Base-by-base conservation (phyloP, 2,329 filamentous ascomycete species). In the Ophiostoma triangulosporum region DNA sequence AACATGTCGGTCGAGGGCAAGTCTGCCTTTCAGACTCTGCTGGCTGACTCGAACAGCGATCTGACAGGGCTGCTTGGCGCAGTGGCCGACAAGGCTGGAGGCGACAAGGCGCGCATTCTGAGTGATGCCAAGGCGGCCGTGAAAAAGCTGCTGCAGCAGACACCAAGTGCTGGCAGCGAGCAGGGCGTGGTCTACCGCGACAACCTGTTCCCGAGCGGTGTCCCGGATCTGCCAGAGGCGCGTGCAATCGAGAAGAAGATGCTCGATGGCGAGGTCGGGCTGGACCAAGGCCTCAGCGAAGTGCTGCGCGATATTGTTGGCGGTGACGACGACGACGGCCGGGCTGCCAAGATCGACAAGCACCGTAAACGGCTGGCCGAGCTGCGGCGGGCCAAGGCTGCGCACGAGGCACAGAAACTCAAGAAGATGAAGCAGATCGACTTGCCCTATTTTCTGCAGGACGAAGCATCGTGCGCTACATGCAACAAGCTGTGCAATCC, bases 301-400 rank as follows among this genome's bases (percentile, higher is more conserved):
- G 36, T 57, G 36, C 35, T 57, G 20, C 52, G 56, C 5, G 53
- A 51, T 6, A 17, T 50, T 11, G 35, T 26, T 6, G 50, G 40
- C 29, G 45, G 35, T 50, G 49, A 48, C 22, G 52, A 56, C 22
- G 40, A 52, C 15, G 50, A 58, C 3, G 57, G 57, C 1, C 55
- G 53, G 14, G 58, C 60, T 6, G 61, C 64, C 51, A 59, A 61
- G 50, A 57, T 56, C 6, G 60, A 62, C 8, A 62, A 62, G 53
- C 62, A 65, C 32, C 59, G 57, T 31, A 57, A 60, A 55, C 61
- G 65, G 36, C 60, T 67, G 24, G 77, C 81, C 35, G 64, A 76
- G 54, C 66, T 83, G 62, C 82, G 80, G 70, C 84, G 82, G 80
- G 74, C 78, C 22, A 71, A 71, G 45, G 64, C 73, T 3, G 64